These are phyloP conservation scores for Podaxis sp. DNA, from an alignment of 768 basidiomycete genomes.

Conservation along the genomic window DNA sequence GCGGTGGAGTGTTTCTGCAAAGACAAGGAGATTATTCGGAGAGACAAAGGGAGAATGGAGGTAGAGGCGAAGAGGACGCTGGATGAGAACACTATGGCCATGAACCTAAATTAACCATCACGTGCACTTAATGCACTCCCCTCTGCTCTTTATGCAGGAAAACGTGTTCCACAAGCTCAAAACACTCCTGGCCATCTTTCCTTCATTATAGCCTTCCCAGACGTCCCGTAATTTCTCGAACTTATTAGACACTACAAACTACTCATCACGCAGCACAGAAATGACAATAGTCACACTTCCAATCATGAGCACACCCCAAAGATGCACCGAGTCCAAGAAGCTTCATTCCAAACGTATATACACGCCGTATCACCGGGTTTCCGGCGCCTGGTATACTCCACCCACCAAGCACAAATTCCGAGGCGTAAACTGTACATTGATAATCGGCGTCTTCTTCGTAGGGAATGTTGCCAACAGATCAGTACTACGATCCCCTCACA, in stretches of 20 bases:
- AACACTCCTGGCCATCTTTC: background rate
- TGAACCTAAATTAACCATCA: conserved; percentile 13
- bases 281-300: background rate
- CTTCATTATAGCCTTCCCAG: background rate
- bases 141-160: background rate
- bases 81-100: conserved; percentile 9
- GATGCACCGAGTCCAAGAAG: conserved; percentile 2
- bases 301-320: conserved; percentile 2
- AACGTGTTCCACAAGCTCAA: background rate
- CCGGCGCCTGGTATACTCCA: conserved; percentile 65
- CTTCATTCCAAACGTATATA: background rate
- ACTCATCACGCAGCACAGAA: background rate
- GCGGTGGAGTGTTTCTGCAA: background rate
- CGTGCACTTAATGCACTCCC: background rate
- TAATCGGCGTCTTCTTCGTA: conserved; percentile 93
- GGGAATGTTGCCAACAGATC: conserved; percentile 90
- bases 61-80: background rate
- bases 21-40: conserved; percentile 8
- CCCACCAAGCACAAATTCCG: conserved; percentile 90
- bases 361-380: conserved; percentile 28
- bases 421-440: conserved; percentile 90
- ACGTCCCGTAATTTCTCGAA: background rate
- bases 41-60: conserved; percentile 7
- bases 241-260: background rate
- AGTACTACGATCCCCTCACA: conserved; percentile 38